These are phyloP conservation scores for Aquilaria agallochum DNA, from an alignment of 441 rosid species.

Conservation along the genomic window DNA sequence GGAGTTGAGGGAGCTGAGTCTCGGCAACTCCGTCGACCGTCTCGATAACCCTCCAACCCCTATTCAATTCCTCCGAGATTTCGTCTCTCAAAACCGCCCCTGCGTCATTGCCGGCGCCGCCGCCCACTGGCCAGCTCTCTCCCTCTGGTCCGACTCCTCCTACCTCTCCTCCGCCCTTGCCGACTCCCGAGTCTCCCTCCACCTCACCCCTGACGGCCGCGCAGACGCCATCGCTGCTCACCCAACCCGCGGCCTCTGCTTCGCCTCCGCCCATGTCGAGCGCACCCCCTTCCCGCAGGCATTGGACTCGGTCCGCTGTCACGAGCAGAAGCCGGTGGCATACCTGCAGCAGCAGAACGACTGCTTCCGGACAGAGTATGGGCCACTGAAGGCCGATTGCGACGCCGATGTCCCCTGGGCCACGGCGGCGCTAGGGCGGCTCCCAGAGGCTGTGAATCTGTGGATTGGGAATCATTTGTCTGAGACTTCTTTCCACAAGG, in stretches of 20 bases:
- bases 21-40: conserved; percentile 41
- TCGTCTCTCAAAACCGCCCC: conserved; percentile 74
- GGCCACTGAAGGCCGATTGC: conserved; percentile 48
- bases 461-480: conserved; percentile 79
- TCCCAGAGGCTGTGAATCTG: conserved; percentile 87
- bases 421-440: conserved; percentile 65
- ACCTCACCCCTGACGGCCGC: conserved; percentile 60
- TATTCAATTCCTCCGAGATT: conserved; percentile 55
- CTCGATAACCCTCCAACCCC: conserved; percentile 56
- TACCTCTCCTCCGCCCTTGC: conserved; percentile 51
- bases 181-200: conserved; percentile 52
- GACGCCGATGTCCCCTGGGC: conserved; percentile 69
- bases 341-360: conserved; percentile 85
- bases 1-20: conserved; percentile 64
- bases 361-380: conserved; percentile 69
- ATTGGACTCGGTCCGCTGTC: conserved; percentile 32
- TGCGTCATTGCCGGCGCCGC: conserved; percentile 68
- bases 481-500: conserved; percentile 80
- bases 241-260: conserved; percentile 36
- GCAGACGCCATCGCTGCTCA: conserved; percentile 46
- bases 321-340: conserved; percentile 31
- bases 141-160: conserved; percentile 49
- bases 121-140: conserved; percentile 69
- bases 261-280: conserved; percentile 71
- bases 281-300: conserved; percentile 56